phyloP scores from a whole-genome alignment of 2,329 filamentous ascomycete genomes.

The Fusarium mundagurra region DNA sequence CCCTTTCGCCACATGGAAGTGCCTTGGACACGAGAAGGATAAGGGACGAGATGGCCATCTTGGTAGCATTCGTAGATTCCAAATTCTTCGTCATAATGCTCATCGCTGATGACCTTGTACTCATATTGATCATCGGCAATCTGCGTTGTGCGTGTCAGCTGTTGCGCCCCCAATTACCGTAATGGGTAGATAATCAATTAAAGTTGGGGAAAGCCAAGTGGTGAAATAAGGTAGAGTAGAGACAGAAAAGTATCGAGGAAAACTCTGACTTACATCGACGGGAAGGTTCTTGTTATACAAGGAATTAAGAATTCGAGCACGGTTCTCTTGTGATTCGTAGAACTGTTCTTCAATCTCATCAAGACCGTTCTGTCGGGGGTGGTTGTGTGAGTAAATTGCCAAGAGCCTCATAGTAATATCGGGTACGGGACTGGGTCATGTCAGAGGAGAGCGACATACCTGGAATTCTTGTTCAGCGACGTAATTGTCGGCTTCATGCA shows the following conservation, averaged over 20 bases:
- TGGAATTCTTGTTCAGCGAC: conserved; percentile 49
- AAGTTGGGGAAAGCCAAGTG: conserved; percentile 33
- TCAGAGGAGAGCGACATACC: conserved; percentile 46
- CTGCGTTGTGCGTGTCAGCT: conserved; percentile 43
- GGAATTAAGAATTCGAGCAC: conserved; percentile 56
- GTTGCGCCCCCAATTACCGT: conserved; percentile 14
- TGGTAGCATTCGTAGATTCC: conserved; percentile 54
- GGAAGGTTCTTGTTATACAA: conserved; percentile 57
- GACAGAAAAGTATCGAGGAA: conserved; percentile 15
- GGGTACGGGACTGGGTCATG: conserved; percentile 26
- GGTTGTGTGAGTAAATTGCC: conserved; percentile 26
- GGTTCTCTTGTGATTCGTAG: conserved; percentile 57
- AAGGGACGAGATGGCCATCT: conserved; percentile 56
- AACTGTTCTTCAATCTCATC: conserved; percentile 54
- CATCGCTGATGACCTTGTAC: conserved; percentile 57
- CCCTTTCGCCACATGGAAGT: conserved; percentile 54
- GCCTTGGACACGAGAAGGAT: conserved; percentile 55
- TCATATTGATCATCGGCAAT: conserved; percentile 56
- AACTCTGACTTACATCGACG: conserved; percentile 56
- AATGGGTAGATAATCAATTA: conserved; percentile 9
- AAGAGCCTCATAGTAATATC: conserved; percentile 38
- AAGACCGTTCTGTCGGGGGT: conserved; percentile 48
- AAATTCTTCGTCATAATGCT: conserved; percentile 55
- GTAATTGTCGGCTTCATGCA: conserved; percentile 47
- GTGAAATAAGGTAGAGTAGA: conserved; percentile 10